Conservation (phyloP, 2,329 filamentous ascomycete genomes). For the Corynespora cassiicola region DNA sequence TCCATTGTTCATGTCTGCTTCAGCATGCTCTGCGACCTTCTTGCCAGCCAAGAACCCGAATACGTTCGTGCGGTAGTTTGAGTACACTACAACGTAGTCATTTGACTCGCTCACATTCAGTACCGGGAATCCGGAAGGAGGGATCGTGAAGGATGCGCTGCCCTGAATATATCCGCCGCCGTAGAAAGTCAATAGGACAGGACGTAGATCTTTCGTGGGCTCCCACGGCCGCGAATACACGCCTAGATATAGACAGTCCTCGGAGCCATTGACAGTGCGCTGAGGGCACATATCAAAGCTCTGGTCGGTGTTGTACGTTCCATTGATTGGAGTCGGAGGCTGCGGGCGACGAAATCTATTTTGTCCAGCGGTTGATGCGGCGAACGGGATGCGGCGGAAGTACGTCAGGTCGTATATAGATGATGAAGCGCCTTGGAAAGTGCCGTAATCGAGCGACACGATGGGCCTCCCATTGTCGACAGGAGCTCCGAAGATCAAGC, state of each 20-base stretch:
- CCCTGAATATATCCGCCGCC: constrained; percentile 69
- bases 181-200: constrained; percentile 67
- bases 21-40: constrained; percentile 53
- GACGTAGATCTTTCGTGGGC: constrained; percentile 49
- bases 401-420: constrained; percentile 63
- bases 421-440: constrained; percentile 61
- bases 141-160: constrained; percentile 60
- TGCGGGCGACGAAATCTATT: constrained; percentile 69
- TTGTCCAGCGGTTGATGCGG: constrained; percentile 62
- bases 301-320: constrained; percentile 62
- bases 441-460: constrained; percentile 43
- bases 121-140: constrained; percentile 64
- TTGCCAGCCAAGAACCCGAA: constrained; percentile 62
- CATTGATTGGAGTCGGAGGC: constrained; percentile 58
- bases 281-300: constrained; percentile 66
- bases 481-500: constrained; percentile 17
- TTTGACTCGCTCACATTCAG: constrained; percentile 61
- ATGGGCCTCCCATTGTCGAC: constrained; percentile 14
- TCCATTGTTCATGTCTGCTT: constrained; percentile 58
- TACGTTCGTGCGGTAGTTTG: constrained; percentile 65
- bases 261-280: constrained; percentile 60
- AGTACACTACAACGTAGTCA: constrained; percentile 59
- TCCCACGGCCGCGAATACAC: constrained; percentile 66
- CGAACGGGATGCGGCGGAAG: constrained; percentile 68
- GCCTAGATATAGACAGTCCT: constrained; percentile 68